Conservation (phyloP, 371 early-diverging fungal species). For the Capillidium heterosporum region DNA sequence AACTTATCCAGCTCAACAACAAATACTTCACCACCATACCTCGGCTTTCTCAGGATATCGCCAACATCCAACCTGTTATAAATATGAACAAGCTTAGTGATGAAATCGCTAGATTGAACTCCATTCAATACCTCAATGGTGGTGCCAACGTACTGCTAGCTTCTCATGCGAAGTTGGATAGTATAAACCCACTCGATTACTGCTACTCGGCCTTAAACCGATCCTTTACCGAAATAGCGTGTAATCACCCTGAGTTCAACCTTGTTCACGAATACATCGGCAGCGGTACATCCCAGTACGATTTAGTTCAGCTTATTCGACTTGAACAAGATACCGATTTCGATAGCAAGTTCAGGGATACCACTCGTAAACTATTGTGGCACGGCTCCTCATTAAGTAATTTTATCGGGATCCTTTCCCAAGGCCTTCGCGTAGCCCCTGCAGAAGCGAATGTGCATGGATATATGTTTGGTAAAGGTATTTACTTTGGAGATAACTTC, state of each 20-base stretch:
- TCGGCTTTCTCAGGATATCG: slow-evolving; percentile 24
- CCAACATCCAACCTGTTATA: slow-evolving; percentile 22
- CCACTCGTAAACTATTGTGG: slow-evolving; percentile 24
- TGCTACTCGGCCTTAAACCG: slow-evolving; percentile 24
- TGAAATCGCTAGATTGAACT: slow-evolving; percentile 37
- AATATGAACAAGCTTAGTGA: slow-evolving; percentile 14
- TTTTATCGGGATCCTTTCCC: slow-evolving; percentile 36
- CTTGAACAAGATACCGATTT: no score
- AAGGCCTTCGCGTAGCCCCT: slow-evolving; percentile 37
- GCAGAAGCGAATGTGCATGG: slow-evolving; percentile 41
- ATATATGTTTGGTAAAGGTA: slow-evolving; percentile 54
- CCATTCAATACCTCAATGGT: slow-evolving; percentile 29
- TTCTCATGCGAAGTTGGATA: slow-evolving; percentile 28
- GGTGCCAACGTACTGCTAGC: slow-evolving; percentile 27
- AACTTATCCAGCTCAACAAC: slow-evolving; percentile 7
- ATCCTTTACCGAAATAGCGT: slow-evolving; percentile 20
- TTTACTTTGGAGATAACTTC: slow-evolving; percentile 50
- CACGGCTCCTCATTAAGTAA: slow-evolving; percentile 28
- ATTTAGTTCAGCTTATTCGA: no score
- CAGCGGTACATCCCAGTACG: slow-evolving; percentile 9
- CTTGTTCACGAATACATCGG: slow-evolving; percentile 22
- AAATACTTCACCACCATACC: slow-evolving; percentile 39
- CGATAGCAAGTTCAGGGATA: neutral
- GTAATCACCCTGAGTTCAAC: slow-evolving; percentile 21
- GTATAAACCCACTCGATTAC: slow-evolving; percentile 32